A percentile compares a stretch with the other conserved stretches of the same genome.
These are phyloP conservation scores for Antrodiella citrinella DNA, from an alignment of 768 basidiomycete species.

Conservation along the genomic window DNA sequence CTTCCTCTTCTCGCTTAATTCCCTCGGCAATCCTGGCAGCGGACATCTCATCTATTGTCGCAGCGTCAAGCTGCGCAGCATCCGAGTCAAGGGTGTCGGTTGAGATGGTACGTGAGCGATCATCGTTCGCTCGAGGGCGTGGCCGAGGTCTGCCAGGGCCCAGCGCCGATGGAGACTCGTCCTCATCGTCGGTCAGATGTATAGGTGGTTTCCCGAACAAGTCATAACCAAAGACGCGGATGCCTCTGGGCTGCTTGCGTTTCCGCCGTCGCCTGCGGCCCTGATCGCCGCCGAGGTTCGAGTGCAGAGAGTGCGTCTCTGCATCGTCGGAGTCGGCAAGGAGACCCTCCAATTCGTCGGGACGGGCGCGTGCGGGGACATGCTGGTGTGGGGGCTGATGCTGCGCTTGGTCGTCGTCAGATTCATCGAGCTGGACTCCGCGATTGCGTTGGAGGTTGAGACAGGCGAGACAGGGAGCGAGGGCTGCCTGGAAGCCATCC, in stretches of 20 bases:
- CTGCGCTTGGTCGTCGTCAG: constrained; percentile 29
- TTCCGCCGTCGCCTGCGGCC: constrained; percentile 24
- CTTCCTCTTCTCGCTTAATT: constrained; percentile 30
- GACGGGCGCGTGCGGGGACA: constrained; percentile 21
- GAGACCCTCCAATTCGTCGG: constrained; percentile 41
- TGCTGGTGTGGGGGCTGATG: constrained; percentile 9
- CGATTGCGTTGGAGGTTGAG: constrained; percentile 28
- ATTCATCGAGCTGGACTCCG: constrained; percentile 12
- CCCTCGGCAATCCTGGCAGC: constrained; percentile 31
- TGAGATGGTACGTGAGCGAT: constrained; percentile 16
- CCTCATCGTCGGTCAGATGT: constrained; percentile 50
- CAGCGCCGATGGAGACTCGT: too few relatives aligned
- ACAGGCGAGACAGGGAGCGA: constrained; percentile 55
- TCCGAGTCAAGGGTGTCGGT: constrained; percentile 58
- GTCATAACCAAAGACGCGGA: constrained; percentile 59
- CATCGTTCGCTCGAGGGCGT: neutral
- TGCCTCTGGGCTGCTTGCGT: constrained; percentile 27
- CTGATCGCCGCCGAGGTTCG: constrained; percentile 38
- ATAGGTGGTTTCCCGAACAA: constrained; percentile 60
- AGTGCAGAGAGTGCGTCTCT: constrained; percentile 59
- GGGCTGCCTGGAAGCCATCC: constrained; percentile 49
- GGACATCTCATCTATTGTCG: constrained; percentile 45
- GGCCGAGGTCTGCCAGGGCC: neutral
- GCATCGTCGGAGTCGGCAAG: constrained; percentile 47
- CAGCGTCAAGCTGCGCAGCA: constrained; percentile 55